These are phyloP conservation scores for Trypanosoma avium DNA, from an alignment of 208 protist genomes.

Conservation along the genomic window DNA sequence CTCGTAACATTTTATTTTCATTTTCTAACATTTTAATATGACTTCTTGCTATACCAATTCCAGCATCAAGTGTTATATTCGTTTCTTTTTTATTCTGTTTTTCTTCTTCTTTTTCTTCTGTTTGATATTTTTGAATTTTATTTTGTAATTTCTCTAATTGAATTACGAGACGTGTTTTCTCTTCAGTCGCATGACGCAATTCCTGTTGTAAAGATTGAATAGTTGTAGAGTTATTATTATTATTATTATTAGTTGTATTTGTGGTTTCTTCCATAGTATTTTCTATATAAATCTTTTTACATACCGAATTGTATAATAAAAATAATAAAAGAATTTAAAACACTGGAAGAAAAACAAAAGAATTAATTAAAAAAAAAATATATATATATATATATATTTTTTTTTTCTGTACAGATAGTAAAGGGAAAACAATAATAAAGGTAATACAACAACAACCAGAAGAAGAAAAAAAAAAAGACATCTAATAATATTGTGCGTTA, in stretches of 20 bases:
- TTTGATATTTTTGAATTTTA: neutral
- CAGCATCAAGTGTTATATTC: neutral
- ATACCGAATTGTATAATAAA: no score
- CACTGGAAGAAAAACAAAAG: no score
- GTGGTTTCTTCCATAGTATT: no score
- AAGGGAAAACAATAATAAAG: conserved; percentile 2
- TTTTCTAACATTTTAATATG: neutral
- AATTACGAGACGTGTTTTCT: neutral
- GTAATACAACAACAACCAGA: conserved; percentile 9
- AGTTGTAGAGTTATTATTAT: neutral
- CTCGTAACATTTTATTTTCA: neutral
- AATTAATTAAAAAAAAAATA: no score
- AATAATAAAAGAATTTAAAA: no score
- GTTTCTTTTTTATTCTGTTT: neutral
- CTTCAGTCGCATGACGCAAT: neutral
- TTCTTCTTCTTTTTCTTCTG: neutral
- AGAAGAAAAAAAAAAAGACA: neutral
- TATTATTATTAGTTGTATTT: no score
- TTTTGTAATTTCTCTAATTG: conserved; percentile 5
- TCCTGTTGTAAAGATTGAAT: neutral
- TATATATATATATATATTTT: no score
- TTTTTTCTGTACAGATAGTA: neutral
- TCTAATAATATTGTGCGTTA: no score
- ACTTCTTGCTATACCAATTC: neutral
- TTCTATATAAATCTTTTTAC: no score